Base-by-base conservation (phyloP, 225 moss, liverwort and hornwort species). In the Takakia lepidozioides region DNA sequence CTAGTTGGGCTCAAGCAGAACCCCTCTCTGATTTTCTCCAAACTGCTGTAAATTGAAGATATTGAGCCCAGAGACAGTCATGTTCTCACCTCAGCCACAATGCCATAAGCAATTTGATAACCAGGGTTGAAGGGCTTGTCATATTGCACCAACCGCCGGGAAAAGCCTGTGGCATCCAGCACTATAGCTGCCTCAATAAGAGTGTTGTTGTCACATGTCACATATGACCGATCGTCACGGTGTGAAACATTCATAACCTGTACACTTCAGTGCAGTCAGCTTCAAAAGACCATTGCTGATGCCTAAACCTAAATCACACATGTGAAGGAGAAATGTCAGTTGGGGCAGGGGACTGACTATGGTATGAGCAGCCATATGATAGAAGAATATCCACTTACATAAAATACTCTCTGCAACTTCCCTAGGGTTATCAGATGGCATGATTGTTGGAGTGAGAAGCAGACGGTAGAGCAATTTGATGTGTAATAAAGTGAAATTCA, bases 51-150 rank as follows among this genome's bases (percentile, higher is more conserved):
- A n/a, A n/a, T n/a, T n/a, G n/a, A n/a, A n/a, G n/a, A n/a, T n/a
- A n/a, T n/a, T n/a, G n/a, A n/a, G n/a, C n/a, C n/a, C n/a, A n/a
- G n/a, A n/a, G n/a, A n/a, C n/a, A n/a, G n/a, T n/a, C n/a, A n/a
- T n/a, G n/a, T n/a, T n/a, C n/a, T n/a, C n/a, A n/a, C 98, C 85
- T 98, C 98, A 7, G 98, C 98, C 51, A 98, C 61, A 51, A 98
- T 87, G 29, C 98, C 98, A 49, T 98, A 98, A 0, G 98, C 98
- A 66, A 85, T 85, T 58, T 98, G 98, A 49, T 91, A 98, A 4
- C 98, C 98, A 17, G 98, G 98, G 51, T 98, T 91, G 59, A 98
- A 98, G 52, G 87, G 98, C 66, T 87, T 85, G 59, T 91, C 87
- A 27, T 98, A 98, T 71, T 91, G 80, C 56, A 98, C 98, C 24